These are phyloP conservation scores for Rhizophora mangle DNA, from an alignment of 345 rosid species.

Conservation along the genomic window DNA sequence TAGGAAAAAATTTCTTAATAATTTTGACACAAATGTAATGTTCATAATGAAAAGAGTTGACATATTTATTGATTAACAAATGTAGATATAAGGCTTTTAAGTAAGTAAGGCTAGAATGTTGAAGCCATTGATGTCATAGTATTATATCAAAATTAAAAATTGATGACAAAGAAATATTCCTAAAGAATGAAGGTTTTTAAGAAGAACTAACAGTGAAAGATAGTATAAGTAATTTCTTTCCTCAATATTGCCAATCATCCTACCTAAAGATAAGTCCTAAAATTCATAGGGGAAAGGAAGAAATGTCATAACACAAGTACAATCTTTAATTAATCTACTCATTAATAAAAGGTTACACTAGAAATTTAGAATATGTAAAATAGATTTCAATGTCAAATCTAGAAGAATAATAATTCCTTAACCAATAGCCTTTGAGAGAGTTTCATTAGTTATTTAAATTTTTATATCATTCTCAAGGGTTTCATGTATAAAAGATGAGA, in stretches of 20 bases:
- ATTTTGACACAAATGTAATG: too few species aligned
- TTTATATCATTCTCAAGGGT: neutral
- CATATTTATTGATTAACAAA: too few species aligned
- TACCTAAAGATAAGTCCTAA: neutral
- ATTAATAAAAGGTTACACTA: neutral
- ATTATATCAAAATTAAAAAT: too few species aligned
- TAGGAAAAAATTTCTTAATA: too few species aligned
- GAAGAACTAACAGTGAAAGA: neutral
- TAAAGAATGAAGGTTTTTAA: too few species aligned
- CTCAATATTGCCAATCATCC: constrained; percentile 7
- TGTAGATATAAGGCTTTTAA: too few species aligned
- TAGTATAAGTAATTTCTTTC: neutral
- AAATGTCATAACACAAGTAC: neutral
- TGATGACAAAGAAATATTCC: too few species aligned
- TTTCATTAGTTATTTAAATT: neutral
- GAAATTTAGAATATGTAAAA: neutral
- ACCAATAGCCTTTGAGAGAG: neutral
- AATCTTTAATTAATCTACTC: neutral
- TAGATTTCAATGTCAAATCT: neutral
- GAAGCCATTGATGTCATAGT: too few species aligned
- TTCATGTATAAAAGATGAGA: neutral
- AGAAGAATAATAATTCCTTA: neutral
- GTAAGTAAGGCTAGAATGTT: too few species aligned
- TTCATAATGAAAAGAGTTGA: too few species aligned
- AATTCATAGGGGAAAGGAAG: neutral